Percentiles rank a stretch among this genome's conserved stretches.
phyloP scores from a whole-genome alignment of 805 yeast species.

The Jamesozyma jinghongensis region DNA sequence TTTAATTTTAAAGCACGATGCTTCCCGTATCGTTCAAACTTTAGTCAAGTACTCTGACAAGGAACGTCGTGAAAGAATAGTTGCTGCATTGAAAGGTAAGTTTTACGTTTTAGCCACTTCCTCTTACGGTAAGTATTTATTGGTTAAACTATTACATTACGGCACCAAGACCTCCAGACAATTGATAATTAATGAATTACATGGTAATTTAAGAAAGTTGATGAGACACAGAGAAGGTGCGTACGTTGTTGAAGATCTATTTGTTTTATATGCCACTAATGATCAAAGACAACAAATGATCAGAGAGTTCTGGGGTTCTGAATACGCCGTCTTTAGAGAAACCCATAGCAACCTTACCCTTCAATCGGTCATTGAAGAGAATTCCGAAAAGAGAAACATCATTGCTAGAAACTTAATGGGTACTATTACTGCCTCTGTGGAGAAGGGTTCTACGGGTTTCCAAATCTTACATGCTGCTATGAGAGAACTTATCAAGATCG shows the following conservation, averaged over 20 bases:
- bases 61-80: conserved; percentile 66
- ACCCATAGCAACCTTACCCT: conserved; percentile 55
- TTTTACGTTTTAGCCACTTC: conserved; percentile 80
- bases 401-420: conserved; percentile 68
- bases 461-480: conserved; percentile 93
- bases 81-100: conserved; percentile 59
- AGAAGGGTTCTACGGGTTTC: conserved; percentile 93
- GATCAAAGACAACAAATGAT: conserved; percentile 86
- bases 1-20: conserved; percentile 89
- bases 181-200: conserved; percentile 69
- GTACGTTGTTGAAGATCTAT: conserved; percentile 90
- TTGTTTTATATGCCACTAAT: conserved; percentile 70
- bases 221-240: conserved; percentile 99
- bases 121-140: conserved; percentile 84
- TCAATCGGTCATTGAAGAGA: conserved; percentile 53
- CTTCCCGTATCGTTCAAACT: conserved; percentile 92
- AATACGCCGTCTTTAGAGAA: conserved; percentile 82
- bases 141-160: conserved; percentile 83
- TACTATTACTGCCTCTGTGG: conserved; percentile 83
- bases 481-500: conserved; percentile 74
- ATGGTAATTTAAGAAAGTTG: conserved; percentile 81
- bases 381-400: conserved; percentile 68
- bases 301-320: conserved; percentile 95
- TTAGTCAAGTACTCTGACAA: conserved; percentile 77
- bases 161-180: conserved; percentile 79